Conservation (phyloP, 352 stramenopile genomes). For the Phytophthora sp. region DNA sequence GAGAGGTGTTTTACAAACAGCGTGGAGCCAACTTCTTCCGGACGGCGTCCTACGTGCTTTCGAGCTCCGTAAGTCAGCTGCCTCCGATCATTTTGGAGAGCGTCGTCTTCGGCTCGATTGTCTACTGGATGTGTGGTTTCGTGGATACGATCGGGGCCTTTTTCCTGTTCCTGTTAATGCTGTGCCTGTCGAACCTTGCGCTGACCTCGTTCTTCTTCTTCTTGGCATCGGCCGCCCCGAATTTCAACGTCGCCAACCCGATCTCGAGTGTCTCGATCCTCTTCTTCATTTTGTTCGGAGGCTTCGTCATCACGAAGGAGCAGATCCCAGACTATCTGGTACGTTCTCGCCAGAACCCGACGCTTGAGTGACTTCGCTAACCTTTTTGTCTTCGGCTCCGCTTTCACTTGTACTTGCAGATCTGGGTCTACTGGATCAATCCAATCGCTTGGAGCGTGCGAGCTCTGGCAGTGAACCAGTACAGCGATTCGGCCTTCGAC, state of each 20-base stretch:
- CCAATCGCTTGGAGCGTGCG: constrained; percentile 7
- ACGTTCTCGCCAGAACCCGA: too few species aligned
- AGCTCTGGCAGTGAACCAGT: constrained; percentile 15
- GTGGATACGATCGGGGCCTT: constrained; percentile 13
- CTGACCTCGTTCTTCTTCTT: constrained; percentile 38
- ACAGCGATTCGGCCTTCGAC: constrained; percentile 5
- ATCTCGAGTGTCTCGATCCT: constrained; percentile 14
- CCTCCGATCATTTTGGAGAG: constrained; percentile 11
- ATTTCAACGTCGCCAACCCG: constrained; percentile 23
- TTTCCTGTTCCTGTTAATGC: constrained; percentile 39
- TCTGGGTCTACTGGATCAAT: constrained; percentile 20
- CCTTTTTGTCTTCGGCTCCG: too few species aligned
- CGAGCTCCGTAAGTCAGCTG: constrained; percentile 2
- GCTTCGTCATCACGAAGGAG: constrained; percentile 11
- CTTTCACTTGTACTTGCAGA: too few species aligned
- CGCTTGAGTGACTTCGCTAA: too few species aligned
- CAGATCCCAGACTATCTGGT: constrained; percentile 16
- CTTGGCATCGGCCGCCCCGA: constrained; percentile 16
- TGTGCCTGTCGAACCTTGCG: constrained; percentile 55
- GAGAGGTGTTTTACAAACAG: constrained; percentile 36
- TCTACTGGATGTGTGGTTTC: constrained; percentile 66
- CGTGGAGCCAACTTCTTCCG: constrained; percentile 14
- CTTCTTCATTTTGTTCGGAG: constrained; percentile 14
- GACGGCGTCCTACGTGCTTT: constrained; percentile 9
- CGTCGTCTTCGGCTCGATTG: constrained; percentile 59